Conservation (phyloP, 768 basidiomycete species). For the Termitomyces sp. region DNA sequence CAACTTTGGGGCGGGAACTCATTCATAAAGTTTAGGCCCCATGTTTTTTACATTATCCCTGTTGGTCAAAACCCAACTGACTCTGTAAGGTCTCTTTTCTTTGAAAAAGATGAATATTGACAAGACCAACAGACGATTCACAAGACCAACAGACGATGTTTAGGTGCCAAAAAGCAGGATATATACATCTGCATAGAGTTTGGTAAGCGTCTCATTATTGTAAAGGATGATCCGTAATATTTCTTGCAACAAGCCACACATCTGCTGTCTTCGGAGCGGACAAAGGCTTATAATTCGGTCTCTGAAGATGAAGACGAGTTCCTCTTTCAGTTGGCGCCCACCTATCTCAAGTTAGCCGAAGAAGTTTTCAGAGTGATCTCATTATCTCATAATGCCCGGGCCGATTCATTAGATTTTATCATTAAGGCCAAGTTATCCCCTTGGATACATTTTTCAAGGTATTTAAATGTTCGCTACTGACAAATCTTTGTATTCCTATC, state of each 20-base stretch:
- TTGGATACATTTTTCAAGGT: slow-evolving; percentile 82
- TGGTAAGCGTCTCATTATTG: slow-evolving; percentile 64
- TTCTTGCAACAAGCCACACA: slow-evolving; percentile 68
- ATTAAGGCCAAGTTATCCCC: slow-evolving; percentile 81
- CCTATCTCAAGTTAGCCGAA: background rate
- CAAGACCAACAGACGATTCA: too few species aligned
- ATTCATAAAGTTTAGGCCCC: slow-evolving; percentile 45
- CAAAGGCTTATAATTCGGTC: slow-evolving; percentile 3
- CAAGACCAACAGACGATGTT: too few species aligned
- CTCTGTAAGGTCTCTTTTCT: slow-evolving; percentile 41
- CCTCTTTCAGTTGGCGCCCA: slow-evolving; percentile 45
- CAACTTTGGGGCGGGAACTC: background rate
- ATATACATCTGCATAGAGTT: slow-evolving; percentile 85
- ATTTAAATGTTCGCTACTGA: background rate
- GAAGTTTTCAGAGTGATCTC: background rate
- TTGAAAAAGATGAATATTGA: background rate
- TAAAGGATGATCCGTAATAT: slow-evolving; percentile 83
- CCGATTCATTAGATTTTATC: slow-evolving; percentile 50
- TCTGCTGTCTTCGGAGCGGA: slow-evolving; percentile 39
- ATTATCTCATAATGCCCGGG: background rate
- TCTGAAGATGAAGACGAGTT: slow-evolving; percentile 43
- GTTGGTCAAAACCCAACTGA: slow-evolving; percentile 88
- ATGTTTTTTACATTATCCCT: slow-evolving; percentile 72
- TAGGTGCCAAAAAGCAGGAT: slow-evolving; percentile 60
- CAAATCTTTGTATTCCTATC: background rate